Base-by-base conservation (phyloP, 345 rosid species). In the Citrus australasica region DNA sequence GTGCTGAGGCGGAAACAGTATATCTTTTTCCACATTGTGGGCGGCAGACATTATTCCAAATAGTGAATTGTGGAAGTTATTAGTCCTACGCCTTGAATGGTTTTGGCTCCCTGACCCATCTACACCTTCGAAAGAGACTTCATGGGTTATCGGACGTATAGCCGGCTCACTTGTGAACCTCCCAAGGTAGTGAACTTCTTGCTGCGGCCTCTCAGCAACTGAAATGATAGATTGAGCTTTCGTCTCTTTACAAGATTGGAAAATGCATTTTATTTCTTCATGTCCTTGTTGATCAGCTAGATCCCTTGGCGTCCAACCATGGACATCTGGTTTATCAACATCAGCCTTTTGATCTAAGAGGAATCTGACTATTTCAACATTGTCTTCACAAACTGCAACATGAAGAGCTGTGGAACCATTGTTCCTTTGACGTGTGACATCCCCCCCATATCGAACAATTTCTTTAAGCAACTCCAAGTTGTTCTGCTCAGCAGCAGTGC, bases 211-310 rank as follows among this genome's bases (percentile, higher is more conserved):
- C 84, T 90, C 90, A 7, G 93, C 89, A 11, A 86, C 67, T n/a
- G 88, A 66, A 61, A 75, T 22, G 67, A 81, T 75, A 8, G 93
- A 38, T n/a, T 80, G 87, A 6, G 73, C 69, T 82, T 79, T 81
- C 22, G 80, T 66, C n/a, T 87, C 90, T 38, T 69, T 56, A 40
- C 27, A 25, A 13, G 91, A 79, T 70, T 86, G 75, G 75, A 93
- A 92, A 9, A 93, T 42, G 35, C 28, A 27, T 82, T 86, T 89
- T 71, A 93, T 92, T 56, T 93, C 94, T 68, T 92, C 96, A 22
- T 91, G 98, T 5, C 94, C 96, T 73, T 93, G 97, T 79, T 93
- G 97, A 21, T 93, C 97, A 17, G 97, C 98, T 69, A 95, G 88
- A 76, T 85, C 90, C 79, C 83, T 84, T 0, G 97, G 86, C 7